A percentile compares a stretch with the other conserved stretches of the same genome.
phyloP scores from a whole-genome alignment of 169 alveolate genomes.

The Perkinsus chesapeaki region DNA sequence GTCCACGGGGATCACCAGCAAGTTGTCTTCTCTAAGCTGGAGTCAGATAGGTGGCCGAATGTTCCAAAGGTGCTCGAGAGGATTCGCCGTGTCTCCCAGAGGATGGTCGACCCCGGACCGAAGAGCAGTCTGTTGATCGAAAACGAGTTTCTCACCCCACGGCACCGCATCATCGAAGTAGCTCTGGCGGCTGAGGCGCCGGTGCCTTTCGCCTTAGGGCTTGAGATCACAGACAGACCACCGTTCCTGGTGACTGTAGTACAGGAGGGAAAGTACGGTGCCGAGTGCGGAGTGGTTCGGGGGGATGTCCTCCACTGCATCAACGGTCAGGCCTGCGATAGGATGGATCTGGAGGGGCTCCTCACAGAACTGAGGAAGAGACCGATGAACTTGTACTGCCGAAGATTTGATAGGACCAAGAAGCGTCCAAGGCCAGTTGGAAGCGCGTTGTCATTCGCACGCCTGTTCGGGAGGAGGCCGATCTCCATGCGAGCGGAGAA shows the following conservation, averaged over 20 bases:
- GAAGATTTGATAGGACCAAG: background rate
- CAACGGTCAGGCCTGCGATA: background rate
- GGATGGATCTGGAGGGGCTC: background rate
- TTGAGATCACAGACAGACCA: background rate
- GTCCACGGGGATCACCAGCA: background rate
- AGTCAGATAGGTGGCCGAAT: background rate
- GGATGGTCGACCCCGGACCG: background rate
- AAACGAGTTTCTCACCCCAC: background rate
- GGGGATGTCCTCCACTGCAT: background rate
- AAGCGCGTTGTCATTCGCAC: background rate
- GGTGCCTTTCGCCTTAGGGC: background rate
- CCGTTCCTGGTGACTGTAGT: background rate
- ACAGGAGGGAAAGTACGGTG: background rate
- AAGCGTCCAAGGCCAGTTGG: background rate
- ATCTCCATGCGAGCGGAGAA: background rate
- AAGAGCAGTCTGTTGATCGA: background rate
- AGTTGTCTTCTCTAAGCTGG: background rate
- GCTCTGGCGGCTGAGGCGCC: background rate
- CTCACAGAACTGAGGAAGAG: background rate
- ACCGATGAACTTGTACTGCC: background rate
- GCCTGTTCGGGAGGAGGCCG: background rate
- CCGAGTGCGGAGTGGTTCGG: background rate
- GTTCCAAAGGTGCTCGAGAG: background rate
- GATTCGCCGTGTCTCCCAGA: background rate
- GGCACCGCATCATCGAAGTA: background rate